Evolutionary conservation across 1,284 basidiomycete genomes (phyloP).

Genomic region (Fomes fomentarius): DNA sequence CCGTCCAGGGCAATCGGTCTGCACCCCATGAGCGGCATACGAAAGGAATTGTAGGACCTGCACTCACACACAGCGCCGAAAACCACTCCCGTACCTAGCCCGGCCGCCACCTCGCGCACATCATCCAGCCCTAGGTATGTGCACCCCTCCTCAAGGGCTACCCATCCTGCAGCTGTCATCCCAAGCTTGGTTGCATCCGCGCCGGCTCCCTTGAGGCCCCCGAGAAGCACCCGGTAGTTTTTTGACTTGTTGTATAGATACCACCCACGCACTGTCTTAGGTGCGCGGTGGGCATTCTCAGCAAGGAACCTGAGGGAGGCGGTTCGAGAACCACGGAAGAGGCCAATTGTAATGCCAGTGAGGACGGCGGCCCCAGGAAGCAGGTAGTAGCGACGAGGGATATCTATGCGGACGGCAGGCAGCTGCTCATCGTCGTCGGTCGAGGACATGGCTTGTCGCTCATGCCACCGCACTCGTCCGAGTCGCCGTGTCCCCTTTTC

Average conservation of each 20-base stretch:
- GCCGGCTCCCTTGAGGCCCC: constrained; percentile 70
- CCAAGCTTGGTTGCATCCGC: constrained; percentile 60
- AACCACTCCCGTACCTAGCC: constrained; percentile 60
- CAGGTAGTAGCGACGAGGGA: constrained; percentile 41
- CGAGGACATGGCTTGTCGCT: constrained; percentile 27
- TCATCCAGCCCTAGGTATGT: constrained; percentile 47
- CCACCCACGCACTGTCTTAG: constrained; percentile 84
- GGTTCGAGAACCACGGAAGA: constrained; percentile 67
- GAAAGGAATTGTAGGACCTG: not conserved
- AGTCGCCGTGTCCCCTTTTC: constrained; percentile 8
- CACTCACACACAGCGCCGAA: constrained; percentile 69
- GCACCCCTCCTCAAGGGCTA: constrained; percentile 68
- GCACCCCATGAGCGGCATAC: constrained; percentile 20
- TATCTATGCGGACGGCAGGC: constrained; percentile 38
- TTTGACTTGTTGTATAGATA: constrained; percentile 93
- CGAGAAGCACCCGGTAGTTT: constrained; percentile 81
- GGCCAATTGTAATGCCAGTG: constrained; percentile 67
- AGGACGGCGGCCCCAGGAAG: constrained; percentile 61
- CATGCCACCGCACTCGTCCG: constrained; percentile 9
- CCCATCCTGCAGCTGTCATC: constrained; percentile 61
- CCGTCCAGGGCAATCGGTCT: constrained; percentile 66
- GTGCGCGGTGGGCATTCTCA: constrained; percentile 72
- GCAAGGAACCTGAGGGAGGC: constrained; percentile 53
- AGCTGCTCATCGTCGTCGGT: constrained; percentile 22
- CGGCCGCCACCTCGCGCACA: constrained; percentile 63